These are phyloP conservation scores for Cryoendolithus antarcticus DNA, from an alignment of 2,329 filamentous ascomycete species.

Conservation along the genomic window DNA sequence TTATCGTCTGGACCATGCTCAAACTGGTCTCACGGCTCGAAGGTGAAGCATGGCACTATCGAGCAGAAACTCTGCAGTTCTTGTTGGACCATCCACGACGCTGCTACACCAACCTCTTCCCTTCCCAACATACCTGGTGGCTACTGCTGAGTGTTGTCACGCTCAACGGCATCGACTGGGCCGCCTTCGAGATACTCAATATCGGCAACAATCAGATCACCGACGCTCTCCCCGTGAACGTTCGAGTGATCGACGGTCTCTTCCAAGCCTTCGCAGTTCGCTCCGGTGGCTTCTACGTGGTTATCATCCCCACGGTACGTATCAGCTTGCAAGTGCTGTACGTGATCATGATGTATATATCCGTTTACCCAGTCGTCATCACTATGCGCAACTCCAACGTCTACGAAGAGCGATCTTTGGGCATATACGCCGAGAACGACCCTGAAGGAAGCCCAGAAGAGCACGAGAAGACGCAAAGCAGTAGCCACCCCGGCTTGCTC, in stretches of 20 bases:
- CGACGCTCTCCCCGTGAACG: conserved; percentile 28
- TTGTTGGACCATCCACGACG: conserved; percentile 50
- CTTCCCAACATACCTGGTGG: conserved; percentile 46
- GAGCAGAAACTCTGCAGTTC: conserved; percentile 37
- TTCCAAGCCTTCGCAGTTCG: conserved; percentile 46
- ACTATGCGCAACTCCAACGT: conserved; percentile 49
- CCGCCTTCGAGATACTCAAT: conserved; percentile 41
- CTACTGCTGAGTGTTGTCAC: conserved; percentile 38
- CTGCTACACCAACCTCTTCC: conserved; percentile 52
- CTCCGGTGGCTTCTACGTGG: conserved; percentile 38
- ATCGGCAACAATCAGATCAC: conserved; percentile 41
- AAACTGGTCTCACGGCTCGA: conserved; percentile 32
- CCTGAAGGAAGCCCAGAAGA: conserved; percentile 10
- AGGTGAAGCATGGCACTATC: conserved; percentile 25
- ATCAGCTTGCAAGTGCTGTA: conserved; percentile 47
- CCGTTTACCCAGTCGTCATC: conserved; percentile 49
- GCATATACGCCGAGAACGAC: conserved; percentile 38
- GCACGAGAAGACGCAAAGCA: conserved; percentile 6
- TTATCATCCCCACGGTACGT: conserved; percentile 35
- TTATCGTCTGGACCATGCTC: conserved; percentile 45
- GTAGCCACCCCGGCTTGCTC: background rate
- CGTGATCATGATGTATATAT: conserved; percentile 55
- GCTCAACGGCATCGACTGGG: conserved; percentile 44
- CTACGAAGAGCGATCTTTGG: conserved; percentile 50
- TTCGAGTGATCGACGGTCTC: conserved; percentile 42